These are phyloP conservation scores for Colletotrichum caudatum DNA, from an alignment of 2,329 filamentous ascomycete genomes.

Conservation along the genomic window DNA sequence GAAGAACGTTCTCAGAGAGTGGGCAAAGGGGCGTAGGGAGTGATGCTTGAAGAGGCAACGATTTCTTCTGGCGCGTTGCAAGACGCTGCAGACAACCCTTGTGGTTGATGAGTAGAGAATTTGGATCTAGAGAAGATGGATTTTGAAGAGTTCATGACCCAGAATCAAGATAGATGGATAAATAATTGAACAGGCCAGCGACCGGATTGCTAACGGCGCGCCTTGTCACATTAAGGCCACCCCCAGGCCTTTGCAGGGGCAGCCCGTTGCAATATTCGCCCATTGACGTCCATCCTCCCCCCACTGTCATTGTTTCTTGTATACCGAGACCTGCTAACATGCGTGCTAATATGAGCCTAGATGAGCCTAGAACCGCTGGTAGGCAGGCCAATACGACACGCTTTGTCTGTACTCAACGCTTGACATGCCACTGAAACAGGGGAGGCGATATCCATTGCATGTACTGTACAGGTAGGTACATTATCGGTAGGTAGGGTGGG, in stretches of 20 bases:
- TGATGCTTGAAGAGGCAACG: background rate
- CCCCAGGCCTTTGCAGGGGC: background rate
- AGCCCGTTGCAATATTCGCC: background rate
- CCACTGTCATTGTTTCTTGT: background rate
- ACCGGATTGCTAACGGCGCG: background rate
- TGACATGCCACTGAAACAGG: background rate
- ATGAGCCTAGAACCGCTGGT: background rate
- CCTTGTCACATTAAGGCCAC: too few species aligned
- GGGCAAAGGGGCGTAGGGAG: conserved; percentile 69
- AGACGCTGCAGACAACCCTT: too few species aligned
- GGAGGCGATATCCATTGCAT: background rate
- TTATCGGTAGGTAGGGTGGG: background rate
- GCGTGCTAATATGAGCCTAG: background rate
- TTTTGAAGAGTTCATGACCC: background rate
- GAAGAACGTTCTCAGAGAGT: conserved; percentile 92
- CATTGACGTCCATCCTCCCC: background rate
- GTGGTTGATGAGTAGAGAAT: background rate
- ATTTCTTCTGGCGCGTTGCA: too few species aligned
- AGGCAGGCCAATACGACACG: too few species aligned
- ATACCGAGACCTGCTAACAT: background rate
- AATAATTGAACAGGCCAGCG: background rate
- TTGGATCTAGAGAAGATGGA: background rate
- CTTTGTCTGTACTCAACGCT: background rate
- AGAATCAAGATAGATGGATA: background rate
- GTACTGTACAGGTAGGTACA: background rate